Evolutionary conservation across 2,329 filamentous ascomycete species (phyloP), one percentile per base, ranked within the genome.

Genomic region (Fusarium nodosum): DNA sequence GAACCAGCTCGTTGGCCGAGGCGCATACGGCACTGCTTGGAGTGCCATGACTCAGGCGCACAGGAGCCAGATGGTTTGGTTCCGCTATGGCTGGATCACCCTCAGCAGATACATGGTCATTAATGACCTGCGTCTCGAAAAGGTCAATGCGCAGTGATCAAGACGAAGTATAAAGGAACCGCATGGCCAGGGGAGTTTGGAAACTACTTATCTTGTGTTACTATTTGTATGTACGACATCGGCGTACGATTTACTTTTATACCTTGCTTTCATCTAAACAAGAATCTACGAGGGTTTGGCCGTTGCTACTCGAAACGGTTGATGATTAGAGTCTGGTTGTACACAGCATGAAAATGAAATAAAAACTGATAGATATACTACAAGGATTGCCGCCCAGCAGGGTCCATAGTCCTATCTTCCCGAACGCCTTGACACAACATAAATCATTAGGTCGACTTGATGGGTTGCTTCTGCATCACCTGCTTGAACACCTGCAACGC

Each of bases 21-120:
- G 81, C 48, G 82, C 80, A n/a, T 78, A 84, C 60, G 77, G 77
- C 12, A 83, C 85, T 31, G 95, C 93, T 10, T 91, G 94, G 82
- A 86, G 83, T 56, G 94, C 96, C 33, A 99, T 99, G 96, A 94
- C 92, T 3, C 85, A 87, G 56, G 95, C 93, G 30, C 96, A 99
- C 82, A 85, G 89, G 81, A 97, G 94, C 79, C 96, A 99, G 85
- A 99, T 99, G 96, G 88, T 93, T 38, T 99, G 96, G 96, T 99
- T 98, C 77, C 88, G 96, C 10, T 98, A 94, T 87, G 93, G 94
- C 4, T 99, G 94, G 94, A 97, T 99, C 76, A 86, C 88, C 0
- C 78, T 97, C 60, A 96, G 94, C 75, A 86, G 96, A 64, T 99
- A 98, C 81, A 98, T 99, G 96, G 87, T 94, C 60, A 87, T 98